Percentiles rank a stretch among this genome's conserved stretches.
Evolutionary conservation across 1,139 yeast genomes (phyloP).

Genomic region (Geotrichum histeridarum): DNA sequence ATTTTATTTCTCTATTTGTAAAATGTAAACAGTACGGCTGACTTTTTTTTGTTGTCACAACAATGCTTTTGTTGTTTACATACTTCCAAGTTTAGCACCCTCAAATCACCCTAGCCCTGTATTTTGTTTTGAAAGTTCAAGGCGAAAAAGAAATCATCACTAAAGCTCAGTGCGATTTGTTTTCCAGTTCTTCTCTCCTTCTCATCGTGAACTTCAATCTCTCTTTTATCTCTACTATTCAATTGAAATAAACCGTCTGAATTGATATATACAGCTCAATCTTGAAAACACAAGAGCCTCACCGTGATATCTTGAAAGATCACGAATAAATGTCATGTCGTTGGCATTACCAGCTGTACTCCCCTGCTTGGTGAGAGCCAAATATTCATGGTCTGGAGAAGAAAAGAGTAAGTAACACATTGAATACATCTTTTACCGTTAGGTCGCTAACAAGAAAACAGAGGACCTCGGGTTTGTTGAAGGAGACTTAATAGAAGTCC

Average conservation of each 20-base stretch:
- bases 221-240: not conserved
- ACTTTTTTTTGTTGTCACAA: constrained; percentile 5
- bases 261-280: not conserved
- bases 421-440: constrained; percentile 9
- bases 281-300: not conserved
- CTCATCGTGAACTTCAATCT: not conserved
- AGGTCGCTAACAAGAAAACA: constrained; percentile 14
- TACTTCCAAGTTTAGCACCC: not conserved
- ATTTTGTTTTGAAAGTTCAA: not conserved
- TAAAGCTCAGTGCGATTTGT: not conserved
- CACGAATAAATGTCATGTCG: constrained; percentile 13
- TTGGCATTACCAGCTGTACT: constrained; percentile 20
- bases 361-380: constrained; percentile 73
- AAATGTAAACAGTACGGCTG: constrained; percentile 7
- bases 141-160: constrained; percentile 7
- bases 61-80: constrained; percentile 5
- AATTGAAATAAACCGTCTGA: not conserved
- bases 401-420: constrained; percentile 43
- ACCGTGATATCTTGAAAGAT: not conserved
- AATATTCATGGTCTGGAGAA: constrained; percentile 88
- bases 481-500: constrained; percentile 84
- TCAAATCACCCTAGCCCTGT: not conserved
- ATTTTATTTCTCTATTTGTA: not conserved
- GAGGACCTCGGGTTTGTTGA: constrained; percentile 91
- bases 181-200: not conserved